Evolutionary conservation across 2,329 filamentous ascomycete species (phyloP).

Genomic region (Pyricularia sp.): DNA sequence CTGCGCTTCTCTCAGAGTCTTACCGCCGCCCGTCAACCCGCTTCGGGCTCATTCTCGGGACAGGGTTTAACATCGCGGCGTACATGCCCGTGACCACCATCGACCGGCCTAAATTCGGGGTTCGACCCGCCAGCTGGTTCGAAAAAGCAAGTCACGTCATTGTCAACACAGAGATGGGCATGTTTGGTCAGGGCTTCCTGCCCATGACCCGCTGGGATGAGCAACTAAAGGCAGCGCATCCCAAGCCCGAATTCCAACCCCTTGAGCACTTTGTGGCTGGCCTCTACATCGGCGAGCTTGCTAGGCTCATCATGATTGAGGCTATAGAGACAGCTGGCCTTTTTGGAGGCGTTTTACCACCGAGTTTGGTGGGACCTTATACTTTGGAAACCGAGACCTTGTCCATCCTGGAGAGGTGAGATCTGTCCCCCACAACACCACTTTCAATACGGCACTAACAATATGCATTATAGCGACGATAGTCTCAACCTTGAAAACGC

Average conservation of each 20-base stretch:
- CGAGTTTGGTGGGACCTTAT: constrained; percentile 41
- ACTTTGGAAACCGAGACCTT: constrained; percentile 52
- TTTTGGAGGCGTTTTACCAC: constrained; percentile 46
- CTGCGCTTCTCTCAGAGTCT: constrained; percentile 56
- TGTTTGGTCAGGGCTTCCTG: constrained; percentile 52
- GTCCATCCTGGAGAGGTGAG: constrained; percentile 47
- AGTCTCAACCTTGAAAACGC: constrained; percentile 32
- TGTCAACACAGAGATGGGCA: constrained; percentile 58
- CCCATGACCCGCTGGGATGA: constrained; percentile 54
- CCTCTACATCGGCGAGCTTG: constrained; percentile 58
- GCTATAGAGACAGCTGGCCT: constrained; percentile 44
- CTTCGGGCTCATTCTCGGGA: constrained; percentile 58
- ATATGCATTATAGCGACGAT: constrained; percentile 27
- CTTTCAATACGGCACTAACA: constrained; percentile 1
- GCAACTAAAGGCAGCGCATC: constrained; percentile 39
- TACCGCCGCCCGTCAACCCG: constrained; percentile 49
- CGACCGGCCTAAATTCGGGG: constrained; percentile 45
- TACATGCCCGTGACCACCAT: constrained; percentile 52
- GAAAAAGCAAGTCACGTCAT: constrained; percentile 51
- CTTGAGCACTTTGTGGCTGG: constrained; percentile 55
- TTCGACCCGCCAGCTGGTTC: constrained; percentile 46
- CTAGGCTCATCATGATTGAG: constrained; percentile 47
- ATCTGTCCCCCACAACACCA: constrained; percentile 7
- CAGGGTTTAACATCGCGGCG: constrained; percentile 56
- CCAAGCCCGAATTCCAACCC: constrained; percentile 51